Conservation (phyloP, 768 basidiomycete species). For the Leucocoprinus birnbaumii region DNA sequence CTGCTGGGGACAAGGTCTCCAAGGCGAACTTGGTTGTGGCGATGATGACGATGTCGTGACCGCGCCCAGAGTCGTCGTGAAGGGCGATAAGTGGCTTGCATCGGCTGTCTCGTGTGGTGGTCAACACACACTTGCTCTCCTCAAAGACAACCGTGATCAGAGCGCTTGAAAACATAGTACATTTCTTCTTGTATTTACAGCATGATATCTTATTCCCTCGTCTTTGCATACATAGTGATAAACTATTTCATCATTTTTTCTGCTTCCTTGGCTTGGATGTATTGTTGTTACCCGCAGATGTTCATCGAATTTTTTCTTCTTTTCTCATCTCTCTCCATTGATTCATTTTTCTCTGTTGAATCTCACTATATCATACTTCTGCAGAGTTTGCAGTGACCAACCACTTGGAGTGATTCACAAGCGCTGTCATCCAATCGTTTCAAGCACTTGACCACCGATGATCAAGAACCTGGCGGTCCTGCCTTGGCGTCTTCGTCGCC, state of each 20-base stretch:
- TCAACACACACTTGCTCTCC: slow-evolving; percentile 72
- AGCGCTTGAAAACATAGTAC: background rate
- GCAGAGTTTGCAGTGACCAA: too few relatives aligned
- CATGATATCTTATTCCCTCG: background rate
- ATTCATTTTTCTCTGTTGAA: too few relatives aligned
- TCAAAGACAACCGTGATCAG: slow-evolving; percentile 49
- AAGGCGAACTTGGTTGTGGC: slow-evolving; percentile 70
- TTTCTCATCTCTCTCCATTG: too few relatives aligned
- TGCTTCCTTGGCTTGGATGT: background rate
- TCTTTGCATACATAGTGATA: slow-evolving; percentile 1
- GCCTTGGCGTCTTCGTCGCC: too few relatives aligned
- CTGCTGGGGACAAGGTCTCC: slow-evolving; percentile 76
- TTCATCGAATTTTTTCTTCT: background rate
- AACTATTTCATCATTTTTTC: background rate
- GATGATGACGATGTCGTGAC: slow-evolving; percentile 59
- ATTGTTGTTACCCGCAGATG: background rate
- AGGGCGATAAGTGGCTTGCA: slow-evolving; percentile 72
- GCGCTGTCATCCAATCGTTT: too few relatives aligned
- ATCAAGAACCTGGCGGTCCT: too few relatives aligned
- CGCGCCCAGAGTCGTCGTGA: slow-evolving; percentile 65
- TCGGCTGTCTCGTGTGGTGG: slow-evolving; percentile 70
- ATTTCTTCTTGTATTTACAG: background rate
- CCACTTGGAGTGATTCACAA: too few relatives aligned
- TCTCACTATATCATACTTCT: too few relatives aligned
- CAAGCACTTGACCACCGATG: too few relatives aligned